Conservation (phyloP, 257 asterid genomes). For the Plectranthus barbatus region DNA sequence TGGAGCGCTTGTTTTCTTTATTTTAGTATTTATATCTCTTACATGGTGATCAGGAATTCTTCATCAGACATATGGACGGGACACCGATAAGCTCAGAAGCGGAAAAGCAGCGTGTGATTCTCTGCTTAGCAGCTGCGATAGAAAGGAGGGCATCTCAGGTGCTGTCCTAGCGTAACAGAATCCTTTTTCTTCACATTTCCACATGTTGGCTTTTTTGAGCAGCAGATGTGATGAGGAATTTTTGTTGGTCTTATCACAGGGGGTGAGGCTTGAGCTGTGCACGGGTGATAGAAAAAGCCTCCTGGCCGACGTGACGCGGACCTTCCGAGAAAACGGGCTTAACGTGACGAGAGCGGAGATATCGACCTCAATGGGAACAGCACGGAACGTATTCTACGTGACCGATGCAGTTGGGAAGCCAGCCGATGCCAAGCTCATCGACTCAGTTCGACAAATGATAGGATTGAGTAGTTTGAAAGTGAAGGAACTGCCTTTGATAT, state of each 20-base stretch:
- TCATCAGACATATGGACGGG: slow-evolving; percentile 75
- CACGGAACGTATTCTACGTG: slow-evolving; percentile 61
- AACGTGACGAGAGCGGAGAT: slow-evolving; percentile 83
- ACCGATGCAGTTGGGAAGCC: slow-evolving; percentile 63
- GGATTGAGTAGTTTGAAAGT: slow-evolving; percentile 66
- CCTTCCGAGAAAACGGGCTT: slow-evolving; percentile 84
- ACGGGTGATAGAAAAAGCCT: slow-evolving; percentile 54
- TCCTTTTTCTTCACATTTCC: not conserved
- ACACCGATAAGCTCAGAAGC: slow-evolving; percentile 79
- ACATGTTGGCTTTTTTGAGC: not conserved
- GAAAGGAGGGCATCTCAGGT: slow-evolving; percentile 82
- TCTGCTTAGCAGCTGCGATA: slow-evolving; percentile 70
- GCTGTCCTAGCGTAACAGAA: not conserved
- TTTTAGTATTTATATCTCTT: not conserved
- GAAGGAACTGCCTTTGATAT: slow-evolving; percentile 56
- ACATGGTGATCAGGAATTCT: slow-evolving; percentile 63
- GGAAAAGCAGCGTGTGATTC: slow-evolving; percentile 74
- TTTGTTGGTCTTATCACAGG: slow-evolving; percentile 35
- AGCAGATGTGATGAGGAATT: not conserved
- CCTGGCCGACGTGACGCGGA: slow-evolving; percentile 81
- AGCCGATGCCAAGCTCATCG: slow-evolving; percentile 54
- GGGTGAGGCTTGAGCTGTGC: slow-evolving; percentile 82
- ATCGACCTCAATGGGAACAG: slow-evolving; percentile 47
- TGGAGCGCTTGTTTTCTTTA: not conserved
- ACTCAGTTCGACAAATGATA: slow-evolving; percentile 53